A percentile compares a stretch with the other conserved stretches of the same genome.
Conservation (phyloP, 495 filamentous ascomycete species). For the Hypoxylon crocopeplum region DNA sequence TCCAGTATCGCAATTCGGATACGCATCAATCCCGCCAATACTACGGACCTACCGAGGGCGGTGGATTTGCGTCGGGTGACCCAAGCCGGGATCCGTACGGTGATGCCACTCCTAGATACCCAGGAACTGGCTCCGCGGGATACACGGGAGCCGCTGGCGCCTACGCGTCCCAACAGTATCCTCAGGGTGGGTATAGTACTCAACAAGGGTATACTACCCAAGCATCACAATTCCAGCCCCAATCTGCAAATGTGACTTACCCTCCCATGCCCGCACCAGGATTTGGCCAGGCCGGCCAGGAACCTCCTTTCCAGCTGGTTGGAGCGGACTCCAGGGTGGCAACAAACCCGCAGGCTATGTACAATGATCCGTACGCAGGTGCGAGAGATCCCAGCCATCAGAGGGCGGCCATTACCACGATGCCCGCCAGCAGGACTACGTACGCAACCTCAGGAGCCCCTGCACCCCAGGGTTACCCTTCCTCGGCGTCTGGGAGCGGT, state of each 20-base stretch:
- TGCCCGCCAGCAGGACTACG: constrained; percentile 38
- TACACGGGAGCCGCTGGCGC: constrained; percentile 44
- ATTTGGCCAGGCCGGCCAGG: constrained; percentile 41
- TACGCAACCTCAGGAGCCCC: constrained; percentile 43
- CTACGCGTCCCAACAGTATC: constrained; percentile 39
- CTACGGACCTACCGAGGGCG: constrained; percentile 51
- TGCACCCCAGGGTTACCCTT: constrained; percentile 35
- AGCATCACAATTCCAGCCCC: constrained; percentile 28
- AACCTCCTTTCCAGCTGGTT: constrained; percentile 40
- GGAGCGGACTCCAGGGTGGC: constrained; percentile 39
- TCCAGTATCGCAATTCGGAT: constrained; percentile 59
- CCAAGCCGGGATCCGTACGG: constrained; percentile 39
- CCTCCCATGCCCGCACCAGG: constrained; percentile 23
- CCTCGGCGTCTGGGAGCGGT: constrained; percentile 30
- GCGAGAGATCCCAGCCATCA: constrained; percentile 39
- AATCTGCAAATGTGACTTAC: constrained; percentile 23
- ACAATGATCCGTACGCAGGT: constrained; percentile 37
- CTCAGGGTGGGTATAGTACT: constrained; percentile 42
- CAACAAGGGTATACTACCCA: constrained; percentile 42
- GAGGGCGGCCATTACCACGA: constrained; percentile 40
- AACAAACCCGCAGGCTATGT: constrained; percentile 34
- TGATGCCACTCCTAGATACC: constrained; percentile 44
- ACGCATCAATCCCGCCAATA: constrained; percentile 60
- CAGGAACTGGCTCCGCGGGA: constrained; percentile 44
- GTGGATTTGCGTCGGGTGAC: constrained; percentile 30